Percentiles rank a stretch among this genome's conserved stretches.
Evolutionary conservation across 2,329 filamentous ascomycete genomes (phyloP).

Genomic region (Xylaria sp.): DNA sequence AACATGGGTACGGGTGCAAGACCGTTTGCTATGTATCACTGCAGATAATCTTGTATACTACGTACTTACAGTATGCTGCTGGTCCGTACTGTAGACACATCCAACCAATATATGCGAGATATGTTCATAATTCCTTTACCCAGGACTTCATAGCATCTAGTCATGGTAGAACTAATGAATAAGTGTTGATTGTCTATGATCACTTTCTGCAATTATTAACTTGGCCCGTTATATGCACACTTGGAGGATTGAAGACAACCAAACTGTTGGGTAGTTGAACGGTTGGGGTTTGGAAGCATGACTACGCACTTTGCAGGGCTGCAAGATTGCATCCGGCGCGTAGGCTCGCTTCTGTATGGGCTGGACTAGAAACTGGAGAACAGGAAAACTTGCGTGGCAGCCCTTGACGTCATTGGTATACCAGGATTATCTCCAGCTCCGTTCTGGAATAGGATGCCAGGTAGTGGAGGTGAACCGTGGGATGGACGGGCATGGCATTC

Average conservation of each 20-base stretch:
- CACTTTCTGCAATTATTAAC: background rate
- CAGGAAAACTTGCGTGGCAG: conserved; percentile 15
- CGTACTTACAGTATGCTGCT: too few species aligned
- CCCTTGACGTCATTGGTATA: conserved; percentile 26
- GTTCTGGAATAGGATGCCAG: background rate
- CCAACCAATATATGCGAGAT: background rate
- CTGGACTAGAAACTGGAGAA: conserved; percentile 14
- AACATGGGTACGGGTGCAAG: background rate
- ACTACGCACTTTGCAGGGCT: background rate
- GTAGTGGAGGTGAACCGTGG: background rate
- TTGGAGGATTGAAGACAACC: background rate
- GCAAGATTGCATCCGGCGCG: conserved; percentile 1
- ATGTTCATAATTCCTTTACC: background rate
- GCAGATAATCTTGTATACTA: too few species aligned
- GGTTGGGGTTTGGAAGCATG: background rate
- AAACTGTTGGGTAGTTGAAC: background rate
- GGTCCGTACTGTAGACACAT: too few species aligned
- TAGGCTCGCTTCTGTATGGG: conserved; percentile 6
- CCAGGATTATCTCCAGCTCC: background rate
- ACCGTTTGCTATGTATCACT: too few species aligned
- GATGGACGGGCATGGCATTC: background rate
- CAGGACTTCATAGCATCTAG: background rate
- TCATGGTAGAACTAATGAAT: background rate
- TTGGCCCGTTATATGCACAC: background rate
- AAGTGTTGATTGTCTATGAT: background rate